A percentile compares a stretch with the other conserved stretches of the same genome.
Conservation (phyloP, 2,329 filamentous ascomycete species). For the Pseudogymnoascus sp. region DNA sequence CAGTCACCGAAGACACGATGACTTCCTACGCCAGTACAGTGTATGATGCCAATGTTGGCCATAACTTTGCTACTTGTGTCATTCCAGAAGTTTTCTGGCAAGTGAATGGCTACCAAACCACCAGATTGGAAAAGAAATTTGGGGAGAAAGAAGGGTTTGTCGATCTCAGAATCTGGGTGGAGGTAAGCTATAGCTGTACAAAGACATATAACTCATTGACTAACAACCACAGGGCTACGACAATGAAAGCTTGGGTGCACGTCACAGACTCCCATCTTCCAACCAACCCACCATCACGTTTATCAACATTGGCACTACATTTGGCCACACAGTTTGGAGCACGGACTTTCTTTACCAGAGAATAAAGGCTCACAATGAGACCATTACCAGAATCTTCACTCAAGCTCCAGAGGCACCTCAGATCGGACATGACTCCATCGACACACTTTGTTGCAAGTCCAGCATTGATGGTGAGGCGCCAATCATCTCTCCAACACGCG, state of each 20-base stretch:
- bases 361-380: neutral
- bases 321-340: neutral
- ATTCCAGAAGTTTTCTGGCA: neutral
- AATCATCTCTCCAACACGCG: neutral
- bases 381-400: neutral
- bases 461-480: neutral
- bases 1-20: neutral
- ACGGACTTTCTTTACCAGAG: neutral
- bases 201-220: neutral
- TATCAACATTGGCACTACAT: conserved; percentile 4
- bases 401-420: neutral
- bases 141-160: neutral
- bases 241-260: neutral
- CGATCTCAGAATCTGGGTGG: neutral
- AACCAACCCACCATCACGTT: neutral
- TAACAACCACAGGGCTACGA: neutral
- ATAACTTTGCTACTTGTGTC: neutral
- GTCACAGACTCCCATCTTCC: neutral
- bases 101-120: neutral
- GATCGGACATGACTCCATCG: neutral
- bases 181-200: neutral
- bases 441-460: neutral
- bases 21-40: neutral
- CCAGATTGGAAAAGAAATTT: neutral
- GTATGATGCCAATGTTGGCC: neutral